A percentile compares a stretch with the other conserved stretches of the same genome.
Conservation (phyloP, 2,329 filamentous ascomycete species). For the Aspergillus ochraceus region DNA sequence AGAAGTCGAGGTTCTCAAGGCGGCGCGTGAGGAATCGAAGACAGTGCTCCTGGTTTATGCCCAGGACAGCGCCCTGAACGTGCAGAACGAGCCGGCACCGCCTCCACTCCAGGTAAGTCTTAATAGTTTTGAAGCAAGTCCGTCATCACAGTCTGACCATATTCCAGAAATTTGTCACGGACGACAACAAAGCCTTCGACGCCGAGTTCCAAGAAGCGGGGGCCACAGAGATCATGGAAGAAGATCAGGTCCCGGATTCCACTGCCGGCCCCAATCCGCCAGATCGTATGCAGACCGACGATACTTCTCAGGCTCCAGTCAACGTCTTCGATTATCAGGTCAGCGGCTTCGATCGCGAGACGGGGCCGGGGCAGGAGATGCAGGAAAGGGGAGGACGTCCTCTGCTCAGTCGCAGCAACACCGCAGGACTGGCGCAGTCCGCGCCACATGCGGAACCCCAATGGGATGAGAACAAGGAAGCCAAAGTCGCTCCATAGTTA, state of each 20-base stretch:
- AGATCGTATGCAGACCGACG: not conserved
- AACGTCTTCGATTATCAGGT: constrained; percentile 43
- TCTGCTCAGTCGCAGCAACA: constrained; percentile 22
- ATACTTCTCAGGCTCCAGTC: constrained; percentile 19
- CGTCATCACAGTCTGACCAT: constrained; percentile 12
- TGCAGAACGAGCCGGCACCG: constrained; percentile 32
- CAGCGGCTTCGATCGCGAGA: constrained; percentile 36
- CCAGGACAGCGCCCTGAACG: constrained; percentile 48
- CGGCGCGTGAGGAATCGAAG: constrained; percentile 53
- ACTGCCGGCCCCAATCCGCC: not conserved
- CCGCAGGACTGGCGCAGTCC: not conserved
- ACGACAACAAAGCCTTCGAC: constrained; percentile 48
- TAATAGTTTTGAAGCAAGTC: not conserved
- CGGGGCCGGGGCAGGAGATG: constrained; percentile 38
- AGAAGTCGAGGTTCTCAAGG: constrained; percentile 56
- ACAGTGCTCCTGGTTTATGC: constrained; percentile 61
- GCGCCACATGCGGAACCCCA: not conserved
- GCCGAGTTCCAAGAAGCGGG: constrained; percentile 33
- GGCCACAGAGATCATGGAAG: constrained; percentile 6
- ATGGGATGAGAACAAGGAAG: not conserved
- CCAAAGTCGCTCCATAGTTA: not conserved
- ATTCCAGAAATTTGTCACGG: constrained; percentile 48
- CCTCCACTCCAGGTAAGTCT: constrained; percentile 38
- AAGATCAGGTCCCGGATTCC: not conserved
- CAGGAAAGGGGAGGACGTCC: constrained; percentile 32